A percentile compares a stretch with the other conserved stretches of the same genome.
phyloP scores from a whole-genome alignment of 139 green algal genomes.

The Tetradesmus lagerheimii region DNA sequence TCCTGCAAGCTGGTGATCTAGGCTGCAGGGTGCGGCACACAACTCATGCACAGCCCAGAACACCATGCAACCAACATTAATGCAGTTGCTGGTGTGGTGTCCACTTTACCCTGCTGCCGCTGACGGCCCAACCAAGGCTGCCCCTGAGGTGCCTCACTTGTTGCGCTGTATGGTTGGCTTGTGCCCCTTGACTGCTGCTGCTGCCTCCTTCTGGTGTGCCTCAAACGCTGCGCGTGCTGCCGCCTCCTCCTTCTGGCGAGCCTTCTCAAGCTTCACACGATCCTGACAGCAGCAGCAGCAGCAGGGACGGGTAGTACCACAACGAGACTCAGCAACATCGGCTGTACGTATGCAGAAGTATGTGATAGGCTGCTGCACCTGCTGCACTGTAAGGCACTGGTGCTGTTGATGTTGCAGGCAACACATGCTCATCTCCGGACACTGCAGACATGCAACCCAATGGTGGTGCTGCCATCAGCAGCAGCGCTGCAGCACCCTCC shows the following conservation, averaged over 20 bases:
- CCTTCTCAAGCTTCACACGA: conserved; percentile 74
- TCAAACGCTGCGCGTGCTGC: conserved; percentile 66
- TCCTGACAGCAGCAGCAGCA: conserved; percentile 62
- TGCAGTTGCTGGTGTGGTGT: neutral
- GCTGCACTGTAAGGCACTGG: too few species aligned
- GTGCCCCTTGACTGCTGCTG: conserved; percentile 3
- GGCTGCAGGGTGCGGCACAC: too few species aligned
- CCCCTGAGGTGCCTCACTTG: neutral
- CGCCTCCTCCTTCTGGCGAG: conserved; percentile 66
- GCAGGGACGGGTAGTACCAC: too few species aligned
- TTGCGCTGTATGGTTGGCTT: conserved; percentile 39
- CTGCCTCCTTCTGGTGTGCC: conserved; percentile 47
- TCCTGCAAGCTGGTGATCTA: neutral
- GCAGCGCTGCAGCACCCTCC: neutral
- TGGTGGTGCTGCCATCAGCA: neutral
- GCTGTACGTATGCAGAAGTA: neutral
- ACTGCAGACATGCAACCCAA: neutral
- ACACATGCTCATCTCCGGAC: neutral
- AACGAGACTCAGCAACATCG: neutral
- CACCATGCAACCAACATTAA: neutral
- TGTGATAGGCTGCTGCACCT: too few species aligned
- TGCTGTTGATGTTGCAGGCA: neutral
- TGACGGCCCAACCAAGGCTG: neutral
- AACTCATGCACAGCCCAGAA: too few species aligned
- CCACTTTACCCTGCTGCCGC: neutral